These are phyloP conservation scores for Sanghuangporus weigelae DNA, from an alignment of 1,284 basidiomycete genomes.

Conservation along the genomic window DNA sequence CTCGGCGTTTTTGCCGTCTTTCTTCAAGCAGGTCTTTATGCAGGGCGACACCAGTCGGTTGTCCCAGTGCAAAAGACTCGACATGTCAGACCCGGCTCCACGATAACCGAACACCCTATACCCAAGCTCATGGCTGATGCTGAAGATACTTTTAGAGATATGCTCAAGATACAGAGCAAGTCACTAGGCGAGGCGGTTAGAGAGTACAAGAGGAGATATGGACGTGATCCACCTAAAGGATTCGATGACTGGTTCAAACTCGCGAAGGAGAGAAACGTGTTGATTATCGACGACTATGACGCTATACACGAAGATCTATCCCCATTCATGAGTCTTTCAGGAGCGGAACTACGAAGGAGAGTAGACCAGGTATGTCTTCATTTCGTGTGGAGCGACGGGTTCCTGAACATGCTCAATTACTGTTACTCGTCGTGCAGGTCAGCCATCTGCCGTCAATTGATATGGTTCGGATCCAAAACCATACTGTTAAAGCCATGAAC, in stretches of 20 bases:
- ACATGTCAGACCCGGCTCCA: background rate
- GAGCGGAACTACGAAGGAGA: constrained; percentile 66
- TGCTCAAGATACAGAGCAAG: constrained; percentile 69
- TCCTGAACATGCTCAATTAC: background rate
- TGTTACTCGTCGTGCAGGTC: constrained; percentile 39
- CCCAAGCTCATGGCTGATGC: constrained; percentile 78
- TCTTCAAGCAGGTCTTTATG: constrained; percentile 51
- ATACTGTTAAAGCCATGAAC: constrained; percentile 57
- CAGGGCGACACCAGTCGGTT: constrained; percentile 27
- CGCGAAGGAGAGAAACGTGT: constrained; percentile 64
- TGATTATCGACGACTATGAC: constrained; percentile 91
- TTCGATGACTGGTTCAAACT: constrained; percentile 91
- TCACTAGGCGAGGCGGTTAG: constrained; percentile 68
- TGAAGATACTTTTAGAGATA: constrained; percentile 57
- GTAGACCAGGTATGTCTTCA: constrained; percentile 54
- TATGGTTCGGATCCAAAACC: constrained; percentile 68
- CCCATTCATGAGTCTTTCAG: constrained; percentile 74
- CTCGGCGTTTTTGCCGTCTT: constrained; percentile 45
- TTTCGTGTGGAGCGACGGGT: background rate
- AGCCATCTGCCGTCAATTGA: constrained; percentile 81
- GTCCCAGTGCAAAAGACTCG: constrained; percentile 16
- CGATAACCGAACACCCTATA: constrained; percentile 64
- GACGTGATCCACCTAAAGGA: constrained; percentile 76
- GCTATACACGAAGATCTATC: constrained; percentile 72
- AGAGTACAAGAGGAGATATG: constrained; percentile 78